Base-by-base conservation (phyloP, 352 stramenopile genomes). In the Ophiocytium majus region DNA sequence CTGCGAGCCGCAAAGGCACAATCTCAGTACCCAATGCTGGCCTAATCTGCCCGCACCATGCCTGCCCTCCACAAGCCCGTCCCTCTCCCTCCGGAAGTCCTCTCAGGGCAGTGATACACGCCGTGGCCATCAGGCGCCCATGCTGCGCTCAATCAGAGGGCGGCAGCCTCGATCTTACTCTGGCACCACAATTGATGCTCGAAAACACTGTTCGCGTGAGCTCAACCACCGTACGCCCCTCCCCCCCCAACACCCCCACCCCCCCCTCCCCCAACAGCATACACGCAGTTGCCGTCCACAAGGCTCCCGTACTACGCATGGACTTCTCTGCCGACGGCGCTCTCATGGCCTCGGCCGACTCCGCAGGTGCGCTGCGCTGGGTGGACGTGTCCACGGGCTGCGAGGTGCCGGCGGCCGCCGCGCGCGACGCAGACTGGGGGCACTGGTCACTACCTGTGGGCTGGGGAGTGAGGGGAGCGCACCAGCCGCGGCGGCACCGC, bases 401-500 rank as follows among this genome's bases (percentile, higher is more conserved):
- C 43, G 43, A 57, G 43, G 43, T 57, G 43, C 43, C 43, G 5
- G 14, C 43, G 5, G 43, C 43, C 5, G 43, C 43, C 5, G 43
- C 43, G 43, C 43, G 43, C 43, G 94, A 98, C 88, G 93, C 96
- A 0, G 90, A 94, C 50, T 98, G 94, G 94, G 88, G 92, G 5
- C 93, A 93, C 0, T 96, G 91, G 76, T 93, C 93, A 0, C 95
- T 94, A 84, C 90, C 92, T 1, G 95, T 95, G 37, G 93, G 94
- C 9, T 98, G 95, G 93, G 80, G 89, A 19, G 84, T 89, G 0
- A 86, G 83, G 50, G 83, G 83, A 0, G 57, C 43, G 43, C 43
- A 57, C 43, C 5, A 5, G 43, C 5, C 43, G 43, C 43, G 43
- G 5, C 43, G 5, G 43, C 43, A 57, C 43, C 5, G 5, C 43